Percentiles rank a stretch among this genome's conserved stretches.
phyloP scores from a whole-genome alignment of 192 early-diverging fungal genomes.

The Coemansia sp. region DNA sequence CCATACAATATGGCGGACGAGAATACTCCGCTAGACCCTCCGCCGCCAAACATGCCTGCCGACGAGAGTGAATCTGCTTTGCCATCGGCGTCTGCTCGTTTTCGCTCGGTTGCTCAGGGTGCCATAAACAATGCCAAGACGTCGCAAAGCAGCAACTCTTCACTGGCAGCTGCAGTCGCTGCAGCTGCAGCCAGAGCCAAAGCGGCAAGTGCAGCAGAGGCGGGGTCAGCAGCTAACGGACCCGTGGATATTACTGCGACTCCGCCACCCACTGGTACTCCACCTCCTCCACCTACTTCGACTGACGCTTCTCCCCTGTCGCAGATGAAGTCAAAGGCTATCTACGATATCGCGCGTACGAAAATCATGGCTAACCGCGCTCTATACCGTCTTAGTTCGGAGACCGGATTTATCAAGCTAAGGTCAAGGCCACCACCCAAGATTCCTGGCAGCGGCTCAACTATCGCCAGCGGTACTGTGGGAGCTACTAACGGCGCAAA shows the following conservation, averaged over 20 bases:
- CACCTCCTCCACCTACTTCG: neutral
- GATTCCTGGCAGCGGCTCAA: neutral
- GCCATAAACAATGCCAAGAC: conserved; percentile 17
- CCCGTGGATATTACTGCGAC: neutral
- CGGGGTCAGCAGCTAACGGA: neutral
- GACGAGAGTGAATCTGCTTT: neutral
- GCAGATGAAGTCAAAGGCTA: conserved; percentile 31
- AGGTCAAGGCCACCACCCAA: conserved; percentile 30
- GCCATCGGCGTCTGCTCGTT: conserved; percentile 24
- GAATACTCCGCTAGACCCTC: neutral
- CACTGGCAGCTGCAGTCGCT: neutral
- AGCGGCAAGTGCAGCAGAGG: neutral
- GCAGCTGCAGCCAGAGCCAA: neutral
- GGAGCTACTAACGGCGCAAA: conserved; percentile 3
- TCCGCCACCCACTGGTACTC: neutral
- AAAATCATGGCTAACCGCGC: conserved; percentile 46
- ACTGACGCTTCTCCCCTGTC: neutral
- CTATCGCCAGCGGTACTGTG: conserved; percentile 1
- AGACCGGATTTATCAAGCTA: conserved; percentile 50
- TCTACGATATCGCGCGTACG: conserved; percentile 50
- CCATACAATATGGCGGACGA: neutral
- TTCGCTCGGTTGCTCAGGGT: conserved; percentile 26
- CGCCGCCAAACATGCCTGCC: neutral
- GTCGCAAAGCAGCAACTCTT: conserved; percentile 5
- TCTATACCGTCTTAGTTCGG: conserved; percentile 42